Percentiles rank a stretch among this genome's conserved stretches.
phyloP scores from a whole-genome alignment of 2,329 filamentous ascomycete species.

The Onygenales sp. region DNA sequence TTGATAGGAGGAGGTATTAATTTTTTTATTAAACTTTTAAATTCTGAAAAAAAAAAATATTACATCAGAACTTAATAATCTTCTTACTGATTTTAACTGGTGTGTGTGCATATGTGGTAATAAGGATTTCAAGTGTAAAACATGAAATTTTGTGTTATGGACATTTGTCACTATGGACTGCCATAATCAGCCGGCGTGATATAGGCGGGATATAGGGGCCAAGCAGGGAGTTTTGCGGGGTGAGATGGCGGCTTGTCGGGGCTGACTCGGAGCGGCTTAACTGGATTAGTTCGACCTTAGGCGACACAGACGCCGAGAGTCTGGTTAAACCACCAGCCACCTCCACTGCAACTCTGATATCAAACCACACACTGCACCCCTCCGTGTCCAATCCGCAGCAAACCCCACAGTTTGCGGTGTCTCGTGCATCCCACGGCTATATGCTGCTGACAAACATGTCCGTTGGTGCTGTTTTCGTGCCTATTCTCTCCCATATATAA shows the following conservation, averaged over 20 bases:
- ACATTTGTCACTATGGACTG: no score
- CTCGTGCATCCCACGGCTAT: not conserved
- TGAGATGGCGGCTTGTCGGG: slow-evolving; percentile 2
- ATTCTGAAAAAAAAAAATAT: no score
- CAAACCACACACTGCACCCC: not conserved
- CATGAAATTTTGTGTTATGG: no score
- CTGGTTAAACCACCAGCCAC: no score
- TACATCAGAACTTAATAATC: no score
- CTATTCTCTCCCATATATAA: not conserved
- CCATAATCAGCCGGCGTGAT: not conserved
- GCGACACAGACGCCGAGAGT: no score
- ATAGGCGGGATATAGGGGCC: not conserved
- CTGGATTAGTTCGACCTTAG: no score
- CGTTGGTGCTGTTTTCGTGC: not conserved
- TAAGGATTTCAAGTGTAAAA: no score
- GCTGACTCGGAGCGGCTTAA: not conserved
- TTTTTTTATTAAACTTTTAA: no score
- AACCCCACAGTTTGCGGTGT: not conserved
- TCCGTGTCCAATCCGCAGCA: not conserved
- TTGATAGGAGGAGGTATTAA: no score
- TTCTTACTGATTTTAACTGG: no score
- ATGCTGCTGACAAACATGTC: not conserved
- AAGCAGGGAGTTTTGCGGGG: slow-evolving; percentile 1
- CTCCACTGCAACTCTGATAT: not conserved
- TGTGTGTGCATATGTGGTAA: no score